Conservation (phyloP, 352 stramenopile genomes). For the Pseudoperonospora humuli region DNA sequence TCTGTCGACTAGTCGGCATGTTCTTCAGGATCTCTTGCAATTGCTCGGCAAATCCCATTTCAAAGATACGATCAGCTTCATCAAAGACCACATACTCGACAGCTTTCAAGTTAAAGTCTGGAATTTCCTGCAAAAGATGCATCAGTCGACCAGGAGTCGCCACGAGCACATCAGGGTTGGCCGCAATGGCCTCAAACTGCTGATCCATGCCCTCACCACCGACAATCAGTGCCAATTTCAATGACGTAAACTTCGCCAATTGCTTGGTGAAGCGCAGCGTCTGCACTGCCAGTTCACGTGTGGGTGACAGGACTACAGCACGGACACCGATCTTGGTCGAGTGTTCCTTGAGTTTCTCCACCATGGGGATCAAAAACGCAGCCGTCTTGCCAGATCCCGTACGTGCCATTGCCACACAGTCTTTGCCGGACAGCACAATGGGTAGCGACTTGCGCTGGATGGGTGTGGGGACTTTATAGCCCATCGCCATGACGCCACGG, state of each 20-base stretch:
- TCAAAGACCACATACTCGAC: conserved; percentile 96
- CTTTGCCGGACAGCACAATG: conserved; percentile 92
- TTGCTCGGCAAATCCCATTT: conserved; percentile 99
- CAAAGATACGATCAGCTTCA: conserved; percentile 98
- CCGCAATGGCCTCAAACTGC: conserved; percentile 94
- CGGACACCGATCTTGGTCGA: conserved; percentile 83
- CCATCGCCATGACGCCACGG: conserved; percentile 88
- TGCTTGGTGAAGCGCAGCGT: conserved; percentile 88
- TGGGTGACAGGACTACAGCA: conserved; percentile 92
- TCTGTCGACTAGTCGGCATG: conserved; percentile 84
- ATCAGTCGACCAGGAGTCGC: conserved; percentile 93
- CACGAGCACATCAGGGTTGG: conserved; percentile 92
- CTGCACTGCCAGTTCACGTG: conserved; percentile 97
- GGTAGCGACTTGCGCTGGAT: conserved; percentile 98
- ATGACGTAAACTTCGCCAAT: conserved; percentile 87
- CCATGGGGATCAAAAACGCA: conserved; percentile 96
- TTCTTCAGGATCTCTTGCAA: conserved; percentile 90
- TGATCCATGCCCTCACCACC: conserved; percentile 97
- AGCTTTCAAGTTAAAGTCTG: conserved; percentile 88
- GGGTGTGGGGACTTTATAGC: conserved; percentile 96
- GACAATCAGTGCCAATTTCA: conserved; percentile 91
- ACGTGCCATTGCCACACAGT: conserved; percentile 97
- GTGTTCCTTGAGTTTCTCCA: conserved; percentile 95
- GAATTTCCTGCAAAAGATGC: conserved; percentile 91
- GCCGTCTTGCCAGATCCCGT: conserved; percentile 97